Evolutionary conservation across 306 rosid species (phyloP), one percentile per base, ranked within the genome.

Genomic region (Vigna trinervia): DNA sequence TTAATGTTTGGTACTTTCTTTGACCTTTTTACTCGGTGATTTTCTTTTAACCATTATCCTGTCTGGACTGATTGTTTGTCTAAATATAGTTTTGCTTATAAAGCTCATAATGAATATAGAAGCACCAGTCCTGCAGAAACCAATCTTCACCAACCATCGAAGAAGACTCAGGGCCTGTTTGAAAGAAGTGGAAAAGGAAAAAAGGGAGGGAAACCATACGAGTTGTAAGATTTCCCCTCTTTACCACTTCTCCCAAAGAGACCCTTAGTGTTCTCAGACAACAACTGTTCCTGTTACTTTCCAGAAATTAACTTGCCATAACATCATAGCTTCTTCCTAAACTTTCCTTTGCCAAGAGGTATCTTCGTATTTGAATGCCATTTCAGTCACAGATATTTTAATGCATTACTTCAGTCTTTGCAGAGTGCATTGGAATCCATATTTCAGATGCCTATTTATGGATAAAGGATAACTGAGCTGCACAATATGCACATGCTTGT

Each of bases 241-340:
- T 81, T 62, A 56, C 85, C 81, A 76, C 78, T 61, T 76, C 78
- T 71, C 61, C 53, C 85, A 81, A 81, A 52, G 39, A 81, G 74
- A 53, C 85, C 85, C 85, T 76, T 19, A 61, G 85, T 64, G 71
- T 82, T 82, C 85, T 77, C 19, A 64, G 78, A 54, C 68, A 70
- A 70, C 59, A 76, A 54, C 22, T 54, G 50, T 36, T 62, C 51
- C 73, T 8, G 48, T 34, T 77, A 53, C 66, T 71, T 43, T 69
- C 71, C 76, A 69, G 41, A 45, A 68, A 77, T 68, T 15, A 39
- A 54, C 38, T 54, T 69, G 76, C 41, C 75, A 56, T 45, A 39
- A 68, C 41, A 69, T 12, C 57, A 30, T 78, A 45, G 62, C 45
- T 19, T 70, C 82, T 48, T 45, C 11, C 32, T 32, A 12, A 78